Base-by-base conservation (phyloP, 495 filamentous ascomycete genomes). In the Talaromyces liani region DNA sequence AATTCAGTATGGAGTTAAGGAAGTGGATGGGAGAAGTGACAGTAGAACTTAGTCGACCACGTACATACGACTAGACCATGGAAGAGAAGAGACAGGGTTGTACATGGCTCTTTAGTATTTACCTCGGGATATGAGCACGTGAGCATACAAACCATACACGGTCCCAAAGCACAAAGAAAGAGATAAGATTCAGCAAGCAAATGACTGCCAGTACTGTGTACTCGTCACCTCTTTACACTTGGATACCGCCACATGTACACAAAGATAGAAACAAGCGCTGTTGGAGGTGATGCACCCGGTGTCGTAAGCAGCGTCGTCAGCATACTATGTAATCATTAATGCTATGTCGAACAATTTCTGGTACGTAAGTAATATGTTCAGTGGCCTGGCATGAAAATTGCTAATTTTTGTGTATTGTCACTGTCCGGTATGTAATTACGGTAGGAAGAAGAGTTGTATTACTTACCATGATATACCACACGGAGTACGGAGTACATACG, bases 241-340 rank as follows among this genome's bases (percentile, higher is more conserved):
- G n/a, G 5, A 29, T 5, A 4, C 29, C 29, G 29, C 29, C 29
- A 29, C 29, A 29, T 29, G 29, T 29, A 29, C 5, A 31, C 6
- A 31, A 7, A 31, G 29, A 31, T 31, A 6, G 29, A 31, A 31
- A 31, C 1, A 49, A 18, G n/a, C 45, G 45, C 18, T 45, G n/a
- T 49, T 20, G 6, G 4, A 20, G 45, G 3, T 36, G 47, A 51
- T 7, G 9, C n/a, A n/a, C n/a, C n/a, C n/a, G 53, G 22, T 20
- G 53, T 24, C 53, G 53, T 56, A 56, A 56, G 53, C 53, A 56
- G 53, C 53, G 53, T 56, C 53, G 53, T 56, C 53, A 56, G n/a
- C 53, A 9, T 22, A n/a, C n/a, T n/a, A n/a, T n/a, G n/a, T n/a
- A n/a, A n/a, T n/a, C n/a, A n/a, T n/a, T n/a, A 6, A 27, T 31